A percentile compares a stretch with the other conserved stretches of the same genome.
These are phyloP conservation scores for Gnaphalium uliginosum DNA, from an alignment of 129 eudicot genomes.

Conservation along the genomic window DNA sequence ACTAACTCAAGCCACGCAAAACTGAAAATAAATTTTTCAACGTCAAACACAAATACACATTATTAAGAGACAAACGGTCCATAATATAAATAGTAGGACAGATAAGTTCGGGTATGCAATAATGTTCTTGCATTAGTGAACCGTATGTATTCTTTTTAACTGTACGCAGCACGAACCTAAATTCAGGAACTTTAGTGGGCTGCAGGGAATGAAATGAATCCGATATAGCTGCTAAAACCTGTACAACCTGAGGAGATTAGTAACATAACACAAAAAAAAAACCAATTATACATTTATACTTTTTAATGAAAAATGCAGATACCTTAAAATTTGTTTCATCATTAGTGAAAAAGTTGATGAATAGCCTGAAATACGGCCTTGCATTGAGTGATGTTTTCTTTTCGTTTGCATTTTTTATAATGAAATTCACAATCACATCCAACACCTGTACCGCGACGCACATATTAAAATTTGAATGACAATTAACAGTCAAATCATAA, in stretches of 20 bases:
- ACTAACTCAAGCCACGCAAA: constrained; percentile 87
- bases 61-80: not conserved
- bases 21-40: constrained; percentile 37
- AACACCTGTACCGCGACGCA: not conserved
- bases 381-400: not conserved
- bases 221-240: not conserved
- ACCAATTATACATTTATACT: no score
- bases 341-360: not conserved
- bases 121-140: no score
- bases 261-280: not conserved
- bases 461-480: not conserved
- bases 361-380: not conserved
- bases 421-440: not conserved
- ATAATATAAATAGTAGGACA: not conserved
- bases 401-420: not conserved
- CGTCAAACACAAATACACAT: not conserved
- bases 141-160: no score
- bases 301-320: not conserved
- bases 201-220: constrained; percentile 61
- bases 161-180: constrained; percentile 49
- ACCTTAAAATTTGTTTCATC: not conserved
- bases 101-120: not conserved
- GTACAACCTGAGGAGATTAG: not conserved
- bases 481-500: no score
- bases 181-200: constrained; percentile 76